Percentiles rank a stretch among this genome's conserved stretches.
phyloP scores from a whole-genome alignment of 495 filamentous ascomycete genomes.

The Aspergillus egyptiacus region DNA sequence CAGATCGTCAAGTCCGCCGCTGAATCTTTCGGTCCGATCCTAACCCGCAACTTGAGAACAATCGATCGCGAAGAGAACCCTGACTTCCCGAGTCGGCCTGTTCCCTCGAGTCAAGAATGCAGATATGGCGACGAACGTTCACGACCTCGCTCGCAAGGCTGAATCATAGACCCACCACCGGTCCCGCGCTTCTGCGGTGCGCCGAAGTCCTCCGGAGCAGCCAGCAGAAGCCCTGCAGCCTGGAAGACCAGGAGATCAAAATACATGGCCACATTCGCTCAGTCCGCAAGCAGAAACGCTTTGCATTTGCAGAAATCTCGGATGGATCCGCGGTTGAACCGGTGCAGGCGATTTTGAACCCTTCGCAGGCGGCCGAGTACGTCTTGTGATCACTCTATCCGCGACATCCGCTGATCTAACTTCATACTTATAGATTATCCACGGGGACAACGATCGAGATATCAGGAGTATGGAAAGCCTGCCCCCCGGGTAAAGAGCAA shows the following conservation, averaged over 20 bases:
- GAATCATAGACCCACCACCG: conserved; percentile 15
- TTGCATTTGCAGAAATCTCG: conserved; percentile 75
- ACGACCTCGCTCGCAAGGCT: conserved; percentile 36
- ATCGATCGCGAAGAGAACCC: too few species aligned
- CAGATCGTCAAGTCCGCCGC: too few species aligned
- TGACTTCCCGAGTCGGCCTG: too few species aligned
- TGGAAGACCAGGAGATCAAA: conserved; percentile 44
- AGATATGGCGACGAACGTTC: conserved; percentile 40
- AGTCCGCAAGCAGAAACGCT: conserved; percentile 76
- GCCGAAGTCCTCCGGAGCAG: conserved; percentile 35
- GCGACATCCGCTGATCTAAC: conserved; percentile 7
- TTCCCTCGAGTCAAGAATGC: conserved; percentile 25
- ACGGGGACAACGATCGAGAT: conserved; percentile 76
- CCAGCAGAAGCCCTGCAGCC: conserved; percentile 21
- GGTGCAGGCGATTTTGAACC: conserved; percentile 76
- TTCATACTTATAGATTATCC: conserved; percentile 52
- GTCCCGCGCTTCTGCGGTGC: conserved; percentile 28
- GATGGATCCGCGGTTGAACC: conserved; percentile 80
- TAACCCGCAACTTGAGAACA: too few species aligned
- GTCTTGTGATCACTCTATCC: conserved; percentile 22
- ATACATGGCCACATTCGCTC: conserved; percentile 79
- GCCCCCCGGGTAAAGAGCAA: conserved; percentile 61
- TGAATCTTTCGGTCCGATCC: neutral
- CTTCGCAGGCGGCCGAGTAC: conserved; percentile 71
- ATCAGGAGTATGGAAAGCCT: conserved; percentile 71